Evolutionary conservation across 208 protist species (phyloP).

Genomic region (Crithidia fasciculata): DNA sequence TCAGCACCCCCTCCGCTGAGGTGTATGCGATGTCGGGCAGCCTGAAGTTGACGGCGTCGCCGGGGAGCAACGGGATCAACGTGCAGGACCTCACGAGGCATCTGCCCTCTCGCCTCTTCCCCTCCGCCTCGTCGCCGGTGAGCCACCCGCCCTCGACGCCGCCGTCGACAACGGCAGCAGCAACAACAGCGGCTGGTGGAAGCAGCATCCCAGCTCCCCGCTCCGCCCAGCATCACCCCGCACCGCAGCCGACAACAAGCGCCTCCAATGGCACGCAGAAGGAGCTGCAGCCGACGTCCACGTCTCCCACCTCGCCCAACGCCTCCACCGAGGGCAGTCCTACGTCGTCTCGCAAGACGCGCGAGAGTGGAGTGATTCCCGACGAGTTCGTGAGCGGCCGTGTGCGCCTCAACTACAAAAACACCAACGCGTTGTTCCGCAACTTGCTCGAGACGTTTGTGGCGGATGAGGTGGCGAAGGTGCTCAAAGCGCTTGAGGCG

Average conservation of each 20-base stretch:
- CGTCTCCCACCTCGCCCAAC: not conserved
- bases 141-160: conserved; percentile 7
- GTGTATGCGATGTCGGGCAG: conserved; percentile 7
- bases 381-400: conserved; percentile 57
- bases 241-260: not conserved
- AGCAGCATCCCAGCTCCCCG: conserved; percentile 41
- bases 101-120: conserved; percentile 32
- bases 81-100: conserved; percentile 42
- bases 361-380: conserved; percentile 36
- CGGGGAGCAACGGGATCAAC: conserved; percentile 43
- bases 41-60: conserved; percentile 39
- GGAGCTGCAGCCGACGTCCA: not conserved
- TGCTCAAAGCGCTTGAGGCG: conserved; percentile 24
- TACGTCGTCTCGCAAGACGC: conserved; percentile 11
- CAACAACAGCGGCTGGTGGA: conserved; percentile 5
- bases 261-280: not conserved
- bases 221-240: conserved; percentile 29
- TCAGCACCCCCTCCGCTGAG: conserved; percentile 3
- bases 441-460: conserved; percentile 51
- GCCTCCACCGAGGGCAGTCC: conserved; percentile 12
- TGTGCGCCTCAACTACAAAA: conserved; percentile 38
- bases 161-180: conserved; percentile 9
- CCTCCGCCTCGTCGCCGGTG: conserved; percentile 5
- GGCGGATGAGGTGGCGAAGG: conserved; percentile 34
- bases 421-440: conserved; percentile 41